Evolutionary conservation across 2,329 filamentous ascomycete species (phyloP), one percentile per base, ranked within the genome.

Genomic region (Aspergillus proliferans): DNA sequence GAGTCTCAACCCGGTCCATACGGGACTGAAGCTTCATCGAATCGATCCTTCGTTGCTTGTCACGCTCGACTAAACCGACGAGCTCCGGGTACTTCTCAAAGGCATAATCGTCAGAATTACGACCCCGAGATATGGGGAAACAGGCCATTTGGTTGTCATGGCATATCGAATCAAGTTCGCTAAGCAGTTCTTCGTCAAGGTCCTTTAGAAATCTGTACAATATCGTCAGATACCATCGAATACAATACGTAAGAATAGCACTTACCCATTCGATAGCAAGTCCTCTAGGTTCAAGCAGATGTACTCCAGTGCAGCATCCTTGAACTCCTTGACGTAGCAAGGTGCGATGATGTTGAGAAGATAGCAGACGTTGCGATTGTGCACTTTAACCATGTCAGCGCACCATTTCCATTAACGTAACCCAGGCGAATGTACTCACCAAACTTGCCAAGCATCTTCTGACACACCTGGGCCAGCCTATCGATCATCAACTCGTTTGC

Each of bases 401-500:
- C 39, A 14, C 22, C 43, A 49, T 22, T 18, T 15, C 9, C n/a
- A 8, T 26, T 28, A 43, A 10, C n/a, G 9, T n/a, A n/a, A 30
- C 6, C 14, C 28, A 36, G 19, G 4, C 22, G 22, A 40, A 12
- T 30, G 26, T 30, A 45, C 43, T 61, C 66, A 83, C 80, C 82
- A 69, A 93, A 94, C 45, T 81, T 82, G 33, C 90, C 91, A 51
- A 97, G 80, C 19, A 90, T 72, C 50, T 81, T 83, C 65, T 98
- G 93, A 66, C 93, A 97, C 24, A 94, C 83, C 65, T 95, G 88
- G 4, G 88, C 89, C 4, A 98, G 73, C 6, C 91, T 81, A 64
- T 96, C 90, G 43, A 98, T 79, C 91, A 98, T 96, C 49, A 98
- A 74, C 68, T 98, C 92, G 63, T 98, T 93, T 10, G 91, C 89